These are phyloP conservation scores for Forsythia suspensa DNA, from an alignment of 257 asterid species.

Conservation along the genomic window DNA sequence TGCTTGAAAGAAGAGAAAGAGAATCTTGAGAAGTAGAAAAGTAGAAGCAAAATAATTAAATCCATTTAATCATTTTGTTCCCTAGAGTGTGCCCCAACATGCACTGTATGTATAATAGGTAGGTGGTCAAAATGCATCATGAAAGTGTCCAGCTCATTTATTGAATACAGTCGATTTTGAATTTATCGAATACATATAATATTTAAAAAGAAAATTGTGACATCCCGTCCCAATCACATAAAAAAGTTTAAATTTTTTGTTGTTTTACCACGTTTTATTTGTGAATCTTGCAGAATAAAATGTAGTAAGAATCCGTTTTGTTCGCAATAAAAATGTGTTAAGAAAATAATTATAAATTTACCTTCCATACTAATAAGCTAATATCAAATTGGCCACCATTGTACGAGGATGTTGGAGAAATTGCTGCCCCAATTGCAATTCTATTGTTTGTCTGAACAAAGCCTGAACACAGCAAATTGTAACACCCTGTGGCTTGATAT, in stretches of 20 bases:
- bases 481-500: slow-evolving; percentile 20
- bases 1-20: slow-evolving; percentile 2
- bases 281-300: too few relatives aligned
- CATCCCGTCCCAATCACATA: too few relatives aligned
- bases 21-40: neutral
- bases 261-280: too few relatives aligned
- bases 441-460: slow-evolving; percentile 18
- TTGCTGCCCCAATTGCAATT: slow-evolving; percentile 21
- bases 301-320: too few relatives aligned
- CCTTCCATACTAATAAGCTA: slow-evolving; percentile 20
- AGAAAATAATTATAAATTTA: too few relatives aligned
- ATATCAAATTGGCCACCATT: slow-evolving; percentile 19
- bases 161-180: neutral
- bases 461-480: slow-evolving; percentile 24
- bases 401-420: slow-evolving; percentile 20
- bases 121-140: neutral
- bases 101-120: neutral
- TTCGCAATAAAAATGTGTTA: too few relatives aligned
- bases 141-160: neutral
- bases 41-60: neutral
- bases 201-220: too few relatives aligned
- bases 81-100: neutral
- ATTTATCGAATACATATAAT: neutral
- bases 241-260: too few relatives aligned
- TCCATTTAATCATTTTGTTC: neutral